Evolutionary conservation across 176 grass and related monocot species (phyloP).

Genomic region (Tillandsia fasciculata): DNA sequence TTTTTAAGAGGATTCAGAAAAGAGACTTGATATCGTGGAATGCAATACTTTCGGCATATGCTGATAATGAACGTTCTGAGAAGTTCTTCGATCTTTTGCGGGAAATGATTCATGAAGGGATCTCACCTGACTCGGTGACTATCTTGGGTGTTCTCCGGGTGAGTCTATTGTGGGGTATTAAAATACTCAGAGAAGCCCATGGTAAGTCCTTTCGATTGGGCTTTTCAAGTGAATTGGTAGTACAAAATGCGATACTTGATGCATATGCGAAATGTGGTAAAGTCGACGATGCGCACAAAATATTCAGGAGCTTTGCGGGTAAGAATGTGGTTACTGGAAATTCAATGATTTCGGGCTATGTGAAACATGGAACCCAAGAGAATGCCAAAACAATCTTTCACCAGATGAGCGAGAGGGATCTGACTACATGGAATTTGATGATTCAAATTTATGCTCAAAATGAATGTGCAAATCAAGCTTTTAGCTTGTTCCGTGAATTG

Average conservation of each 20-base stretch:
- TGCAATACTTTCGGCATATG: constrained; percentile 47
- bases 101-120: constrained; percentile 37
- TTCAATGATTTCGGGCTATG: constrained; percentile 58
- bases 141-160: constrained; percentile 43
- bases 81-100: constrained; percentile 33
- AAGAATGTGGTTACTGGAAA: constrained; percentile 44
- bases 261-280: constrained; percentile 57
- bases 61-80: constrained; percentile 20
- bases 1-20: constrained; percentile 32
- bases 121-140: constrained; percentile 38
- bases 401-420: constrained; percentile 52
- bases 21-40: constrained; percentile 67
- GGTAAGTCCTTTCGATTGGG: constrained; percentile 43
- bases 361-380: constrained; percentile 33
- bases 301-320: constrained; percentile 32
- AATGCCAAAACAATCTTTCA: constrained; percentile 40
- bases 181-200: constrained; percentile 49
- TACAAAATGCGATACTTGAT: constrained; percentile 60
- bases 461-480: constrained; percentile 32
- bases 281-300: constrained; percentile 23
- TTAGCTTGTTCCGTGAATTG: constrained; percentile 45
- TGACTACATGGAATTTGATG: constrained; percentile 61
- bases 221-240: constrained; percentile 30
- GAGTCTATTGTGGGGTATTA: constrained; percentile 25
- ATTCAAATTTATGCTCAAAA: constrained; percentile 44